These are phyloP conservation scores for Leccinum cinnamomeum DNA, from an alignment of 1,284 basidiomycete species.

Conservation along the genomic window DNA sequence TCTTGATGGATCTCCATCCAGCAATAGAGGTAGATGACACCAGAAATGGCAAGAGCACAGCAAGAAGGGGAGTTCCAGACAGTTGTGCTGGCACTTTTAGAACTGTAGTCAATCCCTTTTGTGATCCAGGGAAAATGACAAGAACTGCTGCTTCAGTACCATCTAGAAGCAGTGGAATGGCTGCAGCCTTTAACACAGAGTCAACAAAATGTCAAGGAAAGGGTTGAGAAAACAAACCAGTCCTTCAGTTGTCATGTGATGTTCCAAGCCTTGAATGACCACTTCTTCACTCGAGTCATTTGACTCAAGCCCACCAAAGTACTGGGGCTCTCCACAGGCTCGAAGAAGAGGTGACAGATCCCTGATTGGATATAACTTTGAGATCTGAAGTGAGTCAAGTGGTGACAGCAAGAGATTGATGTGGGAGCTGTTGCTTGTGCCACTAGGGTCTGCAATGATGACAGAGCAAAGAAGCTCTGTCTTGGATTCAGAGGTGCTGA, in stretches of 20 bases:
- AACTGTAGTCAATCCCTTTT: slow-evolving; percentile 25
- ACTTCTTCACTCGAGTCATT: slow-evolving; percentile 41
- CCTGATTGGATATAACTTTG: slow-evolving; percentile 46
- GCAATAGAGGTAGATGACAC: slow-evolving; percentile 15
- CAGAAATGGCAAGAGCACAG: slow-evolving; percentile 29
- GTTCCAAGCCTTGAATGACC: slow-evolving; percentile 42
- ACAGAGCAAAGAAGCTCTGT: slow-evolving; percentile 49
- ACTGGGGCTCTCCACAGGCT: slow-evolving; percentile 49
- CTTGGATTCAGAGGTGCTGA: slow-evolving; percentile 31
- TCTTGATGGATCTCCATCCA: slow-evolving; percentile 22
- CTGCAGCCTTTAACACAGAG: slow-evolving; percentile 44
- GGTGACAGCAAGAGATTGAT: slow-evolving; percentile 46
- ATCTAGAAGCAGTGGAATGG: slow-evolving; percentile 49
- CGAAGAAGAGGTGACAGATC: slow-evolving; percentile 48
- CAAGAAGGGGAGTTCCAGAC: slow-evolving; percentile 23
- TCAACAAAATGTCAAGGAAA: slow-evolving; percentile 4
- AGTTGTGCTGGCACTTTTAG: slow-evolving; percentile 36
- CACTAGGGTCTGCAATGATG: slow-evolving; percentile 45
- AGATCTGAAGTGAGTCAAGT: slow-evolving; percentile 44
- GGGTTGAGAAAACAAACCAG: slow-evolving; percentile 38
- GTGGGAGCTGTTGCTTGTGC: slow-evolving; percentile 44
- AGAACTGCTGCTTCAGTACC: slow-evolving; percentile 41
- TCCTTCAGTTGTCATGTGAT: slow-evolving; percentile 46
- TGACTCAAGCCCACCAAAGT: slow-evolving; percentile 49
- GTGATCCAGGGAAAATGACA: slow-evolving; percentile 44